phyloP scores from a whole-genome alignment of 495 filamentous ascomycete species.

The Tuber microsphaerosporum region DNA sequence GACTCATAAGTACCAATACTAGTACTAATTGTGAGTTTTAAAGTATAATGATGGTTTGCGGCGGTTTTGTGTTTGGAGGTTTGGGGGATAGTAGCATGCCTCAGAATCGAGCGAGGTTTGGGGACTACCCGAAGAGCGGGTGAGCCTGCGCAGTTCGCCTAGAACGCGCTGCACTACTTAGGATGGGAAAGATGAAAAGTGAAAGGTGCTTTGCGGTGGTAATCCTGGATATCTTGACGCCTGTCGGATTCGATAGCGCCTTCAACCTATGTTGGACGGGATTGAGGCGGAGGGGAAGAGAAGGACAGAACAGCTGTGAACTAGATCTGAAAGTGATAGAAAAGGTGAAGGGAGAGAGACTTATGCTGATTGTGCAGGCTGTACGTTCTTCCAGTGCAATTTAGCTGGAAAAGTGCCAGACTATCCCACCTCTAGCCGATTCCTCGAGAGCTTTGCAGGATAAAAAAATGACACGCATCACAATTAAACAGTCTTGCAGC shows the following conservation, averaged over 20 bases:
- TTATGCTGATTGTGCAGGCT: neutral
- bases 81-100: neutral
- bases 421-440: neutral
- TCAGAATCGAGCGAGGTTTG: neutral
- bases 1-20: neutral
- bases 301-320: neutral
- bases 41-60: neutral
- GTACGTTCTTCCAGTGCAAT: neutral
- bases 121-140: neutral
- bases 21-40: neutral
- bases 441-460: neutral
- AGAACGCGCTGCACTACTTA: neutral
- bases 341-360: neutral
- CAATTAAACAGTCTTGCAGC: neutral
- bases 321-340: neutral
- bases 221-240: neutral
- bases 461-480: neutral
- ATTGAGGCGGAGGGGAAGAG: neutral
- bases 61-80: neutral
- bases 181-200: neutral
- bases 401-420: too few relatives aligned
- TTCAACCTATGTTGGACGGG: neutral
- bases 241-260: neutral
- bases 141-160: neutral
- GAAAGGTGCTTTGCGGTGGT: neutral